Evolutionary conservation across 1,284 basidiomycete species (phyloP).

Genomic region (Ceratobasidium sp.): DNA sequence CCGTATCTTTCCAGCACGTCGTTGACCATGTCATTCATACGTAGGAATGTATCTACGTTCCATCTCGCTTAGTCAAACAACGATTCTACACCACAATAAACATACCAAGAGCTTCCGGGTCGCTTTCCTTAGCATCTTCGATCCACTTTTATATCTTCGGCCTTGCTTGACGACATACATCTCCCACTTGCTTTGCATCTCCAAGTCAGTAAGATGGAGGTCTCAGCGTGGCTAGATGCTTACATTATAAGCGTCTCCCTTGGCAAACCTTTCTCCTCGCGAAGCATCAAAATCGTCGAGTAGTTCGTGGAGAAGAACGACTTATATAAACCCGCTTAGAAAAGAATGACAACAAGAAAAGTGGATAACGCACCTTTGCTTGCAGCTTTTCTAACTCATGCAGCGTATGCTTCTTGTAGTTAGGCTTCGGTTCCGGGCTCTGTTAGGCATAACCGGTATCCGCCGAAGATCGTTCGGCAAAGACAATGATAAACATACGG

Average conservation of each 20-base stretch:
- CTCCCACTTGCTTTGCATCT: constrained; percentile 83
- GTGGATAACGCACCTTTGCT: constrained; percentile 66
- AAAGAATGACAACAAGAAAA: background rate
- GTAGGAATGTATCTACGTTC: constrained; percentile 84
- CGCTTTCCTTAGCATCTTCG: constrained; percentile 87
- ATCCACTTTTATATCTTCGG: constrained; percentile 99
- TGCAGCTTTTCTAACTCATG: constrained; percentile 95
- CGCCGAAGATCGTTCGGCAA: background rate
- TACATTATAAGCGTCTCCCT: constrained; percentile 94
- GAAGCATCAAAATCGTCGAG: constrained; percentile 88
- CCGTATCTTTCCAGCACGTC: constrained; percentile 91
- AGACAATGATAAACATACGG: constrained; percentile 59
- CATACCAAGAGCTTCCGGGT: constrained; percentile 88
- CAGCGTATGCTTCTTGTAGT: constrained; percentile 90
- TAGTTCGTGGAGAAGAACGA: constrained; percentile 95
- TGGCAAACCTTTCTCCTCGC: constrained; percentile 79
- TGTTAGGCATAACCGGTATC: constrained; percentile 49
- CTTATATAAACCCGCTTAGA: constrained; percentile 54
- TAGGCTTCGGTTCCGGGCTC: constrained; percentile 93
- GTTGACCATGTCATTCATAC: constrained; percentile 99
- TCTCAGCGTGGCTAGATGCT: constrained; percentile 54
- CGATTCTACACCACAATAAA: constrained; percentile 38
- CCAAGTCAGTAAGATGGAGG: constrained; percentile 14
- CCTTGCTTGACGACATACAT: constrained; percentile 83
- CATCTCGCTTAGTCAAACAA: background rate